These are phyloP conservation scores for Paramyrothecium roridum DNA, from an alignment of 2,329 filamentous ascomycete genomes.

Conservation along the genomic window DNA sequence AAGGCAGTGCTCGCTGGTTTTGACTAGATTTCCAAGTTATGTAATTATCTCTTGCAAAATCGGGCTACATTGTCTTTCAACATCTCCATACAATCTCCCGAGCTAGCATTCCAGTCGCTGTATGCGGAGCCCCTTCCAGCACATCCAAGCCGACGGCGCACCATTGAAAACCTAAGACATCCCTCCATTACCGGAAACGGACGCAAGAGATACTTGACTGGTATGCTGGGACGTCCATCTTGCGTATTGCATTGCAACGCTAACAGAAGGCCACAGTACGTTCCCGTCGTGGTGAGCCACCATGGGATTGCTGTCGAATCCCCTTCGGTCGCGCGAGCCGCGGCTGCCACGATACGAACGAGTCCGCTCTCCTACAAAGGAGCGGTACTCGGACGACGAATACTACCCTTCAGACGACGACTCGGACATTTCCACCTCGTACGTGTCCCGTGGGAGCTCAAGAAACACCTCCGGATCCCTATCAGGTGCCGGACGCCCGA, in stretches of 20 bases:
- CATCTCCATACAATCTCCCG: not conserved
- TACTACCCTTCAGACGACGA: slow-evolving; percentile 45
- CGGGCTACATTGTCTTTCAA: no score
- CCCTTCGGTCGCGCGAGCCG: slow-evolving; percentile 42
- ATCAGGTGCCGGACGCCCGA: slow-evolving; percentile 35
- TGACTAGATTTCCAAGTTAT: no score
- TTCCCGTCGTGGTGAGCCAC: slow-evolving; percentile 7
- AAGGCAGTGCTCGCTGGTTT: no score
- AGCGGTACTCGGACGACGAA: slow-evolving; percentile 49
- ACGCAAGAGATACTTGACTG: not conserved
- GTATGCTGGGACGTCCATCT: not conserved
- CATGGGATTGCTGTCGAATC: slow-evolving; percentile 51
- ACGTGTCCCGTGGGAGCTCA: slow-evolving; percentile 49
- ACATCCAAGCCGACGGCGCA: not conserved
- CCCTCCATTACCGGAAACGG: slow-evolving; percentile 5
- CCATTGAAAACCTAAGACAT: slow-evolving; percentile 5
- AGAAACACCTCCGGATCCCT: slow-evolving; percentile 46
- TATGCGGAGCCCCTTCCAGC: no score
- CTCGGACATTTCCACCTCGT: slow-evolving; percentile 37
- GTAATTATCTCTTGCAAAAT: no score
- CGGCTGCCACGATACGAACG: slow-evolving; percentile 52
- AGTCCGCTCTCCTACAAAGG: slow-evolving; percentile 39
- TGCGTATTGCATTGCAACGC: slow-evolving; percentile 6
- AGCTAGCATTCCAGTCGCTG: not conserved
- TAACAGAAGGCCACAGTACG: not conserved